These are phyloP conservation scores for Kluyveromyces starmeri DNA, from an alignment of 805 yeast species.

Conservation along the genomic window DNA sequence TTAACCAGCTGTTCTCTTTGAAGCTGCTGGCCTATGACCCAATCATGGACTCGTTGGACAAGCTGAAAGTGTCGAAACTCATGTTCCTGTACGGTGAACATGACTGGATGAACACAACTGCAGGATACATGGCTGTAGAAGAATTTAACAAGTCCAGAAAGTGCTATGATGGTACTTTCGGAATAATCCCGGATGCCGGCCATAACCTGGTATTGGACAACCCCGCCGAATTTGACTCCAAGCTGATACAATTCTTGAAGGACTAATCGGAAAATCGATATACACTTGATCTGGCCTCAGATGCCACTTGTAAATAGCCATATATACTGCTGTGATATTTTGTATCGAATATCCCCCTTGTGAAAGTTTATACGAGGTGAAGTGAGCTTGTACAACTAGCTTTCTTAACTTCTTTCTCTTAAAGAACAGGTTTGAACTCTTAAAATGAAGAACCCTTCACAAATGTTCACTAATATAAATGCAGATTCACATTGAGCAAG, in stretches of 20 bases:
- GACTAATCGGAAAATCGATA: background rate
- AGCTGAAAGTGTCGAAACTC: conserved; percentile 30
- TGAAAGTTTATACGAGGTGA: too few relatives aligned
- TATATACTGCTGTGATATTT: too few relatives aligned
- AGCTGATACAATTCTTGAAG: conserved; percentile 31
- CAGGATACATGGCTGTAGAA: conserved; percentile 32
- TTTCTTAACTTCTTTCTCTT: too few relatives aligned
- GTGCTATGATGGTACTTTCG: conserved; percentile 11
- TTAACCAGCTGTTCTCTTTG: conserved; percentile 24
- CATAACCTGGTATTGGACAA: conserved; percentile 75
- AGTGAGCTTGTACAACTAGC: too few relatives aligned
- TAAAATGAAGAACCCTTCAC: too few relatives aligned
- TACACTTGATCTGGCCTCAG: too few relatives aligned
- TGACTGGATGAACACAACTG: conserved; percentile 64
- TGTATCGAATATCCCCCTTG: too few relatives aligned
- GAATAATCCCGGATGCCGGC: conserved; percentile 43
- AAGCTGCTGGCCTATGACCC: conserved; percentile 54
- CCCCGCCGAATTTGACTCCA: conserved; percentile 40
- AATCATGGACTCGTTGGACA: conserved; percentile 45
- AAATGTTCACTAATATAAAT: too few relatives aligned
- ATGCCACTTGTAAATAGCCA: too few relatives aligned
- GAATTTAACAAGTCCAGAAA: conserved; percentile 8
- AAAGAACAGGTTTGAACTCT: too few relatives aligned
- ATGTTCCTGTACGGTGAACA: conserved; percentile 52
- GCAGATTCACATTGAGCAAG: too few relatives aligned